Conservation (phyloP, 148 eudicot genomes). For the Persicaria maculosa region DNA sequence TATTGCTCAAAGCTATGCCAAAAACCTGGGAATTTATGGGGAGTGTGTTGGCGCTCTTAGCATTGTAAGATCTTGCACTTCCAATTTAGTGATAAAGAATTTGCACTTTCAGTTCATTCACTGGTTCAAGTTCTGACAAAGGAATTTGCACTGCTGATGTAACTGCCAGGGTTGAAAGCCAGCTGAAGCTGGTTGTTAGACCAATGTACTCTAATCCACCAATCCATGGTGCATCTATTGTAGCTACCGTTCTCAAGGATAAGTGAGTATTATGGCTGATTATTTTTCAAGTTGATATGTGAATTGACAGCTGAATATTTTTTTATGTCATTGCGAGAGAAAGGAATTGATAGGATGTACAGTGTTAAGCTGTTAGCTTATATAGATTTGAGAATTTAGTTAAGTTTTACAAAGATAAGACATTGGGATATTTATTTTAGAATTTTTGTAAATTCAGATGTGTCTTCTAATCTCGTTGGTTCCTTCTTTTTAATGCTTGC, state of each 20-base stretch:
- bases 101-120: not conserved
- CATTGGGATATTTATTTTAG: conserved; percentile 8
- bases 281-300: not conserved
- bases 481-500: conserved; percentile 10
- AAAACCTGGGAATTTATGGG: conserved; percentile 52
- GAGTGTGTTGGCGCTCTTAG: conserved; percentile 53
- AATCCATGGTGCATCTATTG: conserved; percentile 46
- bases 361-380: not conserved
- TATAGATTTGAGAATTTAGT: not conserved
- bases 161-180: conserved; percentile 42
- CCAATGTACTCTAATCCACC: conserved; percentile 48
- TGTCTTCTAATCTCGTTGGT: not conserved
- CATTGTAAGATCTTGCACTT: conserved; percentile 31
- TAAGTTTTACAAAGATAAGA: conserved; percentile 8
- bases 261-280: conserved; percentile 15
- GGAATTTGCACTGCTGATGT: conserved; percentile 25
- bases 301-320: not conserved
- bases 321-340: not conserved
- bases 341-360: not conserved
- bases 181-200: conserved; percentile 44
- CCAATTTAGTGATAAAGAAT: not conserved
- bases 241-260: conserved; percentile 39
- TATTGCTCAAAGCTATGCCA: conserved; percentile 52
- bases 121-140: conserved; percentile 2
- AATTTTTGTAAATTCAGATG: not conserved